These are phyloP conservation scores for Eudorina sp. DNA, from an alignment of 139 green algal species.

Conservation along the genomic window DNA sequence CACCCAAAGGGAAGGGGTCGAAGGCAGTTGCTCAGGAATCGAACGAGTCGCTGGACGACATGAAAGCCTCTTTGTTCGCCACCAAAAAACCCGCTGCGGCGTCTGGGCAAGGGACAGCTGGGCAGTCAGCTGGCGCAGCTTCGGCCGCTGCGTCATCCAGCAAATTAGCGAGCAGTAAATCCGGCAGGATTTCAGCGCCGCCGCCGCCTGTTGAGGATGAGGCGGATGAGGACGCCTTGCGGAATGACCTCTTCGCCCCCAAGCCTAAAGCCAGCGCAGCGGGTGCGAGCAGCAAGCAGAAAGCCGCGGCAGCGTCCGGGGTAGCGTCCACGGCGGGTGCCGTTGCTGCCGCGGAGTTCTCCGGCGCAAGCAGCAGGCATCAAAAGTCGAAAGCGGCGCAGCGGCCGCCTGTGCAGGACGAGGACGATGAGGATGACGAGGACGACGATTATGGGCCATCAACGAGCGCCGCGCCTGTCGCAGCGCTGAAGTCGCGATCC, in stretches of 20 bases:
- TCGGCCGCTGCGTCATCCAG: constrained; percentile 21
- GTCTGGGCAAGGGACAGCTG: background rate
- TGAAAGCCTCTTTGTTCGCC: constrained; percentile 31
- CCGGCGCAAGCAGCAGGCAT: no score
- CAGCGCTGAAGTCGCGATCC: background rate
- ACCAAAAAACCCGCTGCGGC: constrained; percentile 2
- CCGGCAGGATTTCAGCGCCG: background rate
- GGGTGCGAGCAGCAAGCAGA: background rate
- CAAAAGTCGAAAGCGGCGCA: background rate
- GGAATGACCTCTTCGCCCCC: constrained; percentile 26
- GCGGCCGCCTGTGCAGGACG: background rate
- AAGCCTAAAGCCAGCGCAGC: background rate
- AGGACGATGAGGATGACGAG: constrained; percentile 39
- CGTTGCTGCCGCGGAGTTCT: background rate
- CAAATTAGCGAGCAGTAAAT: background rate
- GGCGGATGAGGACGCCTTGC: constrained; percentile 28
- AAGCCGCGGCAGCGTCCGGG: background rate
- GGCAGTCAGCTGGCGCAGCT: background rate
- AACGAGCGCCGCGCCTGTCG: background rate
- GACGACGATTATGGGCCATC: constrained; percentile 49
- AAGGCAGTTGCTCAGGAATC: no score
- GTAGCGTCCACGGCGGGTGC: background rate
- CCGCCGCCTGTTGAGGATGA: background rate
- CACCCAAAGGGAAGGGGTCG: background rate
- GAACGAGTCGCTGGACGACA: constrained; percentile 1